Evolutionary conservation across 2,329 filamentous ascomycete species (phyloP).

Genomic region (Lecanicillium sp.): DNA sequence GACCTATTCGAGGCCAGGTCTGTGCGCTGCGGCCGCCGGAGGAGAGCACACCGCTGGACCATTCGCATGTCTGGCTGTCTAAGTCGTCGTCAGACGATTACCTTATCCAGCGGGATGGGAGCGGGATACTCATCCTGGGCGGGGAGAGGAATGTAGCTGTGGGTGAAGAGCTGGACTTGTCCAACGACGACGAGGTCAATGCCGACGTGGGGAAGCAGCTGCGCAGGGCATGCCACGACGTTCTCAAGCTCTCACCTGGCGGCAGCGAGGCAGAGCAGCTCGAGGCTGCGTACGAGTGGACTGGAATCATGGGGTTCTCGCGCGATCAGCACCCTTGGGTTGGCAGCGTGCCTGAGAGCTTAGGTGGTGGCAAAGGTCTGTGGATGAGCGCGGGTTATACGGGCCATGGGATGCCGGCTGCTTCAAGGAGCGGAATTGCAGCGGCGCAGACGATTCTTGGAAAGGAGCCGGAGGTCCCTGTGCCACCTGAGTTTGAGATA

Average conservation of each 20-base stretch:
- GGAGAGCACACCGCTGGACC: constrained; percentile 30
- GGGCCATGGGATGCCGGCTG: constrained; percentile 70
- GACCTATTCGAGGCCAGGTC: constrained; percentile 71
- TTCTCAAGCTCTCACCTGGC: constrained; percentile 31
- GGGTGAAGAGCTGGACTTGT: constrained; percentile 40
- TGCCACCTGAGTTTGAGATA: constrained; percentile 35
- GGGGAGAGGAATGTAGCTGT: constrained; percentile 54
- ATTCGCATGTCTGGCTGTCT: constrained; percentile 55
- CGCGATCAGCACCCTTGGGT: constrained; percentile 64
- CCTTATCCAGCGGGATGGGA: constrained; percentile 58
- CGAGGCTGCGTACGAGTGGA: constrained; percentile 57
- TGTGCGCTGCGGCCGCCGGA: constrained; percentile 52
- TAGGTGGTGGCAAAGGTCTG: constrained; percentile 46
- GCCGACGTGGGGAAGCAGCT: constrained; percentile 47
- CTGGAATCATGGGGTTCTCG: constrained; percentile 72
- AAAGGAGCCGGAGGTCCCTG: constrained; percentile 25
- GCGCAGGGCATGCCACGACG: constrained; percentile 30
- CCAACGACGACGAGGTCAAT: constrained; percentile 52
- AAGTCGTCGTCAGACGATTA: constrained; percentile 51
- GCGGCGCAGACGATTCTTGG: constrained; percentile 52
- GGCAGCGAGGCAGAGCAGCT: constrained; percentile 36
- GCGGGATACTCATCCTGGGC: constrained; percentile 56
- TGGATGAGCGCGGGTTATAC: constrained; percentile 61
- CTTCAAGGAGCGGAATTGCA: constrained; percentile 56
- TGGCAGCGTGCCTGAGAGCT: constrained; percentile 48